Conservation (phyloP, 2,329 filamentous ascomycete species). For the Ceratocystis eucalypticola region DNA sequence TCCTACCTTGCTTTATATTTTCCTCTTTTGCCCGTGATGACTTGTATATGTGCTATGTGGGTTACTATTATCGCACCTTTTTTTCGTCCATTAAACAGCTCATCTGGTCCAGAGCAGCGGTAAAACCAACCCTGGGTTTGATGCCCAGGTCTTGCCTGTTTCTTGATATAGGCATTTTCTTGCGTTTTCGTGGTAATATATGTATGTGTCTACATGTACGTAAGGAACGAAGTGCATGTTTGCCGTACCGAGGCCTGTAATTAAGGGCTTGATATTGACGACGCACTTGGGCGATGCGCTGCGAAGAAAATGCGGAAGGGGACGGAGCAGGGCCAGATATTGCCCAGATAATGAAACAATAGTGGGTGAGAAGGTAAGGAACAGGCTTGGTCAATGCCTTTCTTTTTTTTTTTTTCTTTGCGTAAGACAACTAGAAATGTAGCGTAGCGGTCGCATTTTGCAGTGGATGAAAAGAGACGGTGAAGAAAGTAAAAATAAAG, state of each 20-base stretch:
- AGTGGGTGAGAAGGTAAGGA: background rate
- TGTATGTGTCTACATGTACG: background rate
- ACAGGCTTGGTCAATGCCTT: slow-evolving; percentile 1
- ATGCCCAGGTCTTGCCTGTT: background rate
- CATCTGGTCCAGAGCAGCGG: background rate
- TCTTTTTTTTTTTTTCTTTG: background rate
- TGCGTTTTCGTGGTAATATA: background rate
- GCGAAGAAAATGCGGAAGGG: background rate
- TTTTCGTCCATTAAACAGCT: background rate
- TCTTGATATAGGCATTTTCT: background rate
- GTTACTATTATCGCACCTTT: background rate
- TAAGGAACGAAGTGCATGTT: background rate
- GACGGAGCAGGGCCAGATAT: too few species aligned
- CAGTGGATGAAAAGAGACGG: too few species aligned
- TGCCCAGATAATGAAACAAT: too few species aligned
- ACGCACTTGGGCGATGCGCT: background rate
- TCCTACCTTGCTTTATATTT: background rate
- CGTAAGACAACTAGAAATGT: too few species aligned
- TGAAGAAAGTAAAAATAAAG: too few species aligned
- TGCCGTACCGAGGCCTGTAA: too few species aligned
- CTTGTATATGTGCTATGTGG: background rate
- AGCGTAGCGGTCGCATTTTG: too few species aligned
- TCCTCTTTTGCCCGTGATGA: background rate
- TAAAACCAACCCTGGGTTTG: background rate
- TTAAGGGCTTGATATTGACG: background rate